phyloP scores from a whole-genome alignment of 441 rosid genomes.

The Pelargonium myrrhifolium region DNA sequence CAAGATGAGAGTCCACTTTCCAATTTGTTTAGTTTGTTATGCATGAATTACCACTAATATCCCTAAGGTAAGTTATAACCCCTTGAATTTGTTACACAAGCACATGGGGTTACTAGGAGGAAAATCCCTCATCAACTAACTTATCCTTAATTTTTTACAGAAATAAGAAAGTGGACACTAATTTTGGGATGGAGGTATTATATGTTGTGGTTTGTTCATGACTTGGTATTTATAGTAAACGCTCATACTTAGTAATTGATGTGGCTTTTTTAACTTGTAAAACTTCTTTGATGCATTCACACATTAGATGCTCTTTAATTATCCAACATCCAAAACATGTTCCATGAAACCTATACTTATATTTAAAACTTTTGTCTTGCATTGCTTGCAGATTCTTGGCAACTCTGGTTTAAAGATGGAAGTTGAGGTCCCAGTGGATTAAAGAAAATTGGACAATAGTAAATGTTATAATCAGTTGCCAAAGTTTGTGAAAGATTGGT shows the following conservation, averaged over 20 bases:
- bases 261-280: not conserved
- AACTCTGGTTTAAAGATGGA: constrained; percentile 51
- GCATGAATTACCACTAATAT: too few relatives aligned
- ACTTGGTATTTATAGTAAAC: not conserved
- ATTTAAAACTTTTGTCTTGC: not conserved
- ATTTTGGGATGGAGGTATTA: too few relatives aligned
- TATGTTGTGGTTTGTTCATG: not conserved
- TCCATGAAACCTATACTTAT: not conserved
- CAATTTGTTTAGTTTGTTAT: too few relatives aligned
- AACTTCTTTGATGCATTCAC: too few relatives aligned
- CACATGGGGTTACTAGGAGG: too few relatives aligned
- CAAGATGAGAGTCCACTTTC: too few relatives aligned
- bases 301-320: not conserved
- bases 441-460: not conserved
- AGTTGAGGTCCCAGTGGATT: constrained; percentile 66
- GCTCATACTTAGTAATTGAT: not conserved
- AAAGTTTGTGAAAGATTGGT: not conserved
- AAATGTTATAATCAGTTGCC: not conserved
- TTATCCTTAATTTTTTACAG: too few relatives aligned
- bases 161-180: too few relatives aligned
- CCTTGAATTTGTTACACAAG: too few relatives aligned
- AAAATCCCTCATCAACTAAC: too few relatives aligned
- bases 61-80: too few relatives aligned
- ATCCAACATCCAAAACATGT: not conserved
- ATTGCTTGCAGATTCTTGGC: constrained; percentile 39